These are phyloP conservation scores for Prunus armeniaca DNA, from an alignment of 306 rosid genomes.

Conservation along the genomic window DNA sequence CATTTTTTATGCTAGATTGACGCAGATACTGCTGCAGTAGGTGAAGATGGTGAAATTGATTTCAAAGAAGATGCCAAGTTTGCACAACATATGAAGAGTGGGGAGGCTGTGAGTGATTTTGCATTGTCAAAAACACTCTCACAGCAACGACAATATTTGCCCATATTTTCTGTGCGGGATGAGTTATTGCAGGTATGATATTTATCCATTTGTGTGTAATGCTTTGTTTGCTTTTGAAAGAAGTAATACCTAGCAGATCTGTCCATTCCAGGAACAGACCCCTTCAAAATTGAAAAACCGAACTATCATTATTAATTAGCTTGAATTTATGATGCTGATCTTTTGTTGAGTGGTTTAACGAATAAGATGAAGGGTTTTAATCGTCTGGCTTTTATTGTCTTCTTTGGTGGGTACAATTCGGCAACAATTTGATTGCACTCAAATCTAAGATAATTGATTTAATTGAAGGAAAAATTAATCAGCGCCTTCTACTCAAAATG, in stretches of 20 bases:
- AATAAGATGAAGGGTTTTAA: background rate
- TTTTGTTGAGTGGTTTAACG: background rate
- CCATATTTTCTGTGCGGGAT: constrained; percentile 90
- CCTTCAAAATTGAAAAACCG: background rate
- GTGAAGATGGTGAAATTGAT: constrained; percentile 92
- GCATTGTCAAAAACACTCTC: constrained; percentile 83
- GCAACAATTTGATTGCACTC: background rate
- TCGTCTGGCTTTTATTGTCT: background rate
- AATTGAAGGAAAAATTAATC: background rate
- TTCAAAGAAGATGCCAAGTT: constrained; percentile 97
- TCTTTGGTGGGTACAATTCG: background rate
- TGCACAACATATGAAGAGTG: constrained; percentile 92
- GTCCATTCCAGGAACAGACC: background rate
- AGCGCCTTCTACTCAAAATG: background rate
- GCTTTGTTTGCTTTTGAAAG: constrained; percentile 1
- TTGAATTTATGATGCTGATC: background rate
- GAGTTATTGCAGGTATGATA: constrained; percentile 79
- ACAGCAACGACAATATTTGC: constrained; percentile 94
- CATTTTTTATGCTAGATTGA: constrained; percentile 58
- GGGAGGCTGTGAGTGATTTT: constrained; percentile 94
- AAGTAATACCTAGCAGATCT: background rate
- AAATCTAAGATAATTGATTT: background rate
- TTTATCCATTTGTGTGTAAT: constrained; percentile 12
- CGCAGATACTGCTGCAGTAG: constrained; percentile 92
- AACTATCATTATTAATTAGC: background rate